A percentile compares a stretch with the other conserved stretches of the same genome.
Evolutionary conservation across 2,329 filamentous ascomycete species (phyloP).

Genomic region (Paecilomyces sp.): DNA sequence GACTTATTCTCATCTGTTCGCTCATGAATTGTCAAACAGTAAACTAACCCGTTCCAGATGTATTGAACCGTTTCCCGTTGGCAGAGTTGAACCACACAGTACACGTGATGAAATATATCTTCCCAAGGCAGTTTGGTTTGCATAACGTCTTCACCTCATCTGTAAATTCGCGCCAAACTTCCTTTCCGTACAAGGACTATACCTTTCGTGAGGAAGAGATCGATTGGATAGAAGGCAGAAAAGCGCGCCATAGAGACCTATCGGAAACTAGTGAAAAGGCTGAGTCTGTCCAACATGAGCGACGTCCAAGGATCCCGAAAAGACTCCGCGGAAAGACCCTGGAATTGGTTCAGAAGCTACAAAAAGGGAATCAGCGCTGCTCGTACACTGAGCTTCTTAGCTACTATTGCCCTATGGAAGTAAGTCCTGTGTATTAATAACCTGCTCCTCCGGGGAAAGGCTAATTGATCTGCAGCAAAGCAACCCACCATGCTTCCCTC

Average conservation of each 20-base stretch:
- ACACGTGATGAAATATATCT: constrained; percentile 84
- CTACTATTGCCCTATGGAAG: constrained; percentile 66
- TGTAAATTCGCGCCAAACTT: constrained; percentile 58
- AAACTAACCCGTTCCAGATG: constrained; percentile 50
- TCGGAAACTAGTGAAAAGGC: constrained; percentile 1
- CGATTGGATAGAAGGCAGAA: constrained; percentile 12
- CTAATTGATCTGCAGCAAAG: constrained; percentile 7
- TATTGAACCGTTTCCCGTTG: constrained; percentile 62
- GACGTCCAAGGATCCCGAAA: constrained; percentile 25
- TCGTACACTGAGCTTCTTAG: constrained; percentile 71
- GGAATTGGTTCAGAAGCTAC: constrained; percentile 59
- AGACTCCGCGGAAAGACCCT: constrained; percentile 56
- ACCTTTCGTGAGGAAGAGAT: constrained; percentile 82
- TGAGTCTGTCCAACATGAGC: constrained; percentile 1
- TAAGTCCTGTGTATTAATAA: constrained; percentile 19
- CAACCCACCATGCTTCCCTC: constrained; percentile 9
- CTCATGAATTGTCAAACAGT: neutral
- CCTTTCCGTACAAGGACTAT: constrained; percentile 75
- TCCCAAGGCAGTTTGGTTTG: constrained; percentile 80
- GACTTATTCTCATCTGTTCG: neutral
- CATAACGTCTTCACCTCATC: constrained; percentile 84
- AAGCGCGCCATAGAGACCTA: neutral
- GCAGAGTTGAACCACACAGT: constrained; percentile 47
- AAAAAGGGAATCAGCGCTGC: constrained; percentile 64
- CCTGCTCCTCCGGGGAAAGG: constrained; percentile 8